Base-by-base conservation (phyloP, 2,329 filamentous ascomycete species). In the Pseudogymnoascus sp. region DNA sequence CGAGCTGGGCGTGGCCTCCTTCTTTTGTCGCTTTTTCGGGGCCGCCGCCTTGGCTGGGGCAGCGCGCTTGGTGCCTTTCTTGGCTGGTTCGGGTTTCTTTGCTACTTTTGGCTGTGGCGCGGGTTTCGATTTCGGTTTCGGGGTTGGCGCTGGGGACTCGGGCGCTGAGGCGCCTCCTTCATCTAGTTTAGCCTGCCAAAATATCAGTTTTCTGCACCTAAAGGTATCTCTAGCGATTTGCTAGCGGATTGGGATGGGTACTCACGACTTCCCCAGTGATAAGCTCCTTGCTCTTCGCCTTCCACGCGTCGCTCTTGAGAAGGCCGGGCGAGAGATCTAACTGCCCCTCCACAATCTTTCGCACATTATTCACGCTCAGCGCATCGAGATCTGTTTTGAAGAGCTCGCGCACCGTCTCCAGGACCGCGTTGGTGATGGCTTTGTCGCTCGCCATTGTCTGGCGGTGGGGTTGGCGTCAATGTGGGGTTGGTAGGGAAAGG, bases 291-390 rank as follows among this genome's bases (percentile, higher is more conserved):
- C 83, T 86, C 66, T 76, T 80, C 4, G 74, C 71, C 70, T 87
- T 86, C 85, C 85, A 87, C 14, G 79, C 72, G 0, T 66, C 72
- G 1, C 69, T 66, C 12, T 75, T 74, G 59, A 87, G 79, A 65
- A 85, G 84, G 0, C 78, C 81, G 1, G 78, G 72, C 0, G 80
- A 76, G 1, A 87, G 76, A 1, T 70, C 72, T 0, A 83, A 72
- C 45, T 79, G 72, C 30, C 79, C 72, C 64, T 84, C 82, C 2
- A 78, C 80, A 49, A 74, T 75, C 64, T 80, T 78, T 62, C 85
- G 83, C 62, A 85, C 78, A 59, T 75, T 77, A 67, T 85, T 86
- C 64, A 87, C 82, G 0, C 82, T 82, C 7, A 85, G 76, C 3
- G 75, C 66, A 19, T 81, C 78, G 3, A 77, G 75, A 4, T 72